Percentiles rank a stretch among this genome's conserved stretches.
Conservation (phyloP, 2,329 filamentous ascomycete genomes). For the Alternaria ethzedia region DNA sequence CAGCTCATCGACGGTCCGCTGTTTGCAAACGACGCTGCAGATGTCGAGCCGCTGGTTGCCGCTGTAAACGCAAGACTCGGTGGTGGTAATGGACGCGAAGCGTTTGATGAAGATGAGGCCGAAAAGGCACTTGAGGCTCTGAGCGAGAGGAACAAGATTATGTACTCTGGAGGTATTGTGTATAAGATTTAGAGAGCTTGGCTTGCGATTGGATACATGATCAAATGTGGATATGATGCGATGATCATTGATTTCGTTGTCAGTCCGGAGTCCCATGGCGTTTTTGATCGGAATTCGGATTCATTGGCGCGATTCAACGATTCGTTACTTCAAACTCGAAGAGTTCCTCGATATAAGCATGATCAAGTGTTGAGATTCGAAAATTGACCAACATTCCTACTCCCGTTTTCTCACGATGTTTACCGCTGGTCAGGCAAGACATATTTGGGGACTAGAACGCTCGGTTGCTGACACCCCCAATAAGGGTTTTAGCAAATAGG, state of each 20-base stretch:
- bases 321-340: not conserved
- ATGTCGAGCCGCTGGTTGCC: constrained; percentile 74
- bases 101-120: constrained; percentile 76
- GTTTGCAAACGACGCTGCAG: constrained; percentile 86
- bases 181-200: constrained; percentile 52
- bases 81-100: constrained; percentile 60
- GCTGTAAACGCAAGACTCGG: constrained; percentile 79
- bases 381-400: no score
- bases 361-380: not conserved
- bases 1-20: constrained; percentile 80
- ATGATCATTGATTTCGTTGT: not conserved
- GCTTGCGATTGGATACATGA: not conserved
- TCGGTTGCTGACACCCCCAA: not conserved
- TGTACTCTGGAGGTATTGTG: constrained; percentile 63
- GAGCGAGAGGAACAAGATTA: constrained; percentile 86
- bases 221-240: not conserved
- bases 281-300: not conserved
- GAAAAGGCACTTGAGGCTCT: constrained; percentile 78
- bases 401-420: no score
- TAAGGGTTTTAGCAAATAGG: not conserved
- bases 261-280: not conserved
- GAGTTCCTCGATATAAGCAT: not conserved
- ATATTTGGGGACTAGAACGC: not conserved
- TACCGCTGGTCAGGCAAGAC: not conserved
- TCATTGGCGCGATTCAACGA: not conserved